Percentiles rank a stretch among this genome's conserved stretches.
phyloP scores from a whole-genome alignment of 768 basidiomycete genomes.

The Suillus discolor region DNA sequence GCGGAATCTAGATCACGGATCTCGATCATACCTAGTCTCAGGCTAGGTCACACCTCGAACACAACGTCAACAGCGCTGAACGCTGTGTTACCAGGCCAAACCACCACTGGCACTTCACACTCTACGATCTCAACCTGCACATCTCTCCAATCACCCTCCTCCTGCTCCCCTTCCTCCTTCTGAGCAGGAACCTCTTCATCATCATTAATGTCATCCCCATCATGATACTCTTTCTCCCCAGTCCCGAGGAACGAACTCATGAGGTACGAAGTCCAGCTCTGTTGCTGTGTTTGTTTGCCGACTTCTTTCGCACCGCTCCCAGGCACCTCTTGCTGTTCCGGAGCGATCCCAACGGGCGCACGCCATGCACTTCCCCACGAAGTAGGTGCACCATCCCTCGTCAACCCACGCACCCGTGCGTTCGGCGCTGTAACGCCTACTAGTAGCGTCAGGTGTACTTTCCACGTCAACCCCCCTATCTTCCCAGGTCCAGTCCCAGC shows the following conservation, averaged over 20 bases:
- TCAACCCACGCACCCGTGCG: slow-evolving; percentile 47
- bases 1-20: slow-evolving; percentile 5
- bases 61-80: slow-evolving; percentile 80
- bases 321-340: slow-evolving; percentile 47
- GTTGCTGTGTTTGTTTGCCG: background rate
- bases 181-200: slow-evolving; percentile 35
- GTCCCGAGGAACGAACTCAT: slow-evolving; percentile 41
- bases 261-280: slow-evolving; percentile 43
- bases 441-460: slow-evolving; percentile 82
- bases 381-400: slow-evolving; percentile 59
- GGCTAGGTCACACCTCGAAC: slow-evolving; percentile 67
- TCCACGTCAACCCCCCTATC: slow-evolving; percentile 87
- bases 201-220: slow-evolving; percentile 49
- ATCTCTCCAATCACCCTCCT: slow-evolving; percentile 66
- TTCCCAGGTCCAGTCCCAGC: slow-evolving; percentile 5
- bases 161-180: slow-evolving; percentile 45
- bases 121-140: slow-evolving; percentile 86
- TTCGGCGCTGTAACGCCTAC: slow-evolving; percentile 65
- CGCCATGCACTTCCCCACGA: slow-evolving; percentile 76
- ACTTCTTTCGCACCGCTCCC: background rate
- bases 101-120: slow-evolving; percentile 87
- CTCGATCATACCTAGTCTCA: background rate
- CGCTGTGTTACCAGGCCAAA: slow-evolving; percentile 89
- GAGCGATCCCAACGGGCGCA: slow-evolving; percentile 58
- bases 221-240: slow-evolving; percentile 56